Percentiles rank a stretch among this genome's conserved stretches.
Evolutionary conservation across 129 eudicot species (phyloP).

Genomic region (Flaveria brownii): DNA sequence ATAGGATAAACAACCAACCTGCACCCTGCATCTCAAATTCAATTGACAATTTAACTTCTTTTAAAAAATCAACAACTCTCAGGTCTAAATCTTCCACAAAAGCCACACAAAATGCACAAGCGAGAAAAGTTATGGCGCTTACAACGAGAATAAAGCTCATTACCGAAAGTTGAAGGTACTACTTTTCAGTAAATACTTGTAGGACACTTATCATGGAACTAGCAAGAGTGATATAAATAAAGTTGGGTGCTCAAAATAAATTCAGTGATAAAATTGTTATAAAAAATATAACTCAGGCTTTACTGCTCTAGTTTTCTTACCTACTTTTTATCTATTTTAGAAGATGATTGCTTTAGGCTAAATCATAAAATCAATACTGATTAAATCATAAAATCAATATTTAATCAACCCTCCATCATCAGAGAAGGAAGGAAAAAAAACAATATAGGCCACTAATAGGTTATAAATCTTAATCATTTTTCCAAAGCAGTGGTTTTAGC

Average conservation of each 20-base stretch:
- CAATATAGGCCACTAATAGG: neutral
- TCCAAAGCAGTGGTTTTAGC: neutral
- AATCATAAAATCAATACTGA: neutral
- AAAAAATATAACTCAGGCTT: neutral
- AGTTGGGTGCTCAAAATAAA: neutral
- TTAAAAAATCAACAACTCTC: neutral
- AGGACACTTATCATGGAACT: neutral
- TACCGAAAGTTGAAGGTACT: neutral
- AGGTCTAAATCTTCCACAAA: neutral
- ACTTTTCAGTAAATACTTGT: neutral
- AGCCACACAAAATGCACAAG: neutral
- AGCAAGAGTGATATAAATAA: neutral
- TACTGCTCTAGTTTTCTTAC: neutral
- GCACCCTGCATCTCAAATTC: too few relatives aligned
- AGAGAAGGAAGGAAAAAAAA: too few relatives aligned
- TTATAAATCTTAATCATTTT: too few relatives aligned
- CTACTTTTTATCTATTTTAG: neutral
- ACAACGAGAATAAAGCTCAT: neutral
- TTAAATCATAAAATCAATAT: too few relatives aligned
- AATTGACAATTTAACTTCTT: neutral
- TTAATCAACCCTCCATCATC: too few relatives aligned
- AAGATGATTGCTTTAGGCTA: slow-evolving; percentile 13
- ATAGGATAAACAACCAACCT: too few relatives aligned
- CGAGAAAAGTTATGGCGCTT: neutral
- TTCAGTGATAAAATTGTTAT: neutral